Conservation (phyloP, 768 basidiomycete species). For the Steccherinum ochraceum region DNA sequence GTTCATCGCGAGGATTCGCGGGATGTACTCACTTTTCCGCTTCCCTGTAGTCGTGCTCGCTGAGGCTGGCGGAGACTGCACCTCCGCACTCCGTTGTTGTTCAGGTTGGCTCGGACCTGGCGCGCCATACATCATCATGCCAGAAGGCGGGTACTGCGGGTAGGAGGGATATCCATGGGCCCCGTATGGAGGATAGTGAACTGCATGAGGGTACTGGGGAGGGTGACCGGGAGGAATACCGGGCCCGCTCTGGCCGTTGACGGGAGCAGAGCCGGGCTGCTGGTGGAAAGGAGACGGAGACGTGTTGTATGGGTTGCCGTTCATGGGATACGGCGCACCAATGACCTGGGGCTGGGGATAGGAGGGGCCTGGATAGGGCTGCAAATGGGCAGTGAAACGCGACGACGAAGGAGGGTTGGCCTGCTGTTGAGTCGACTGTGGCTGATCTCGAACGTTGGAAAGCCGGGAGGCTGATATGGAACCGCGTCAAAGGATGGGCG, state of each 20-base stretch:
- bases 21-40: constrained; percentile 54
- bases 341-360: constrained; percentile 29
- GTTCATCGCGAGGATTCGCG: background rate
- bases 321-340: constrained; percentile 59
- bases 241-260: constrained; percentile 35
- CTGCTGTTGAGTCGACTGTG: constrained; percentile 14
- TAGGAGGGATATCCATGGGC: constrained; percentile 48
- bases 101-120: constrained; percentile 33
- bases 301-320: constrained; percentile 45
- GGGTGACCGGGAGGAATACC: constrained; percentile 32
- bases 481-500: constrained; percentile 3
- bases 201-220: constrained; percentile 47
- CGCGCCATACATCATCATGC: constrained; percentile 64
- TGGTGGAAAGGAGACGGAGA: constrained; percentile 28
- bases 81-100: constrained; percentile 24
- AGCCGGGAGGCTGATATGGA: constrained; percentile 22
- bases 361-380: constrained; percentile 45
- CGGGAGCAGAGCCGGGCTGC: constrained; percentile 28
- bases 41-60: constrained; percentile 32
- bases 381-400: constrained; percentile 32
- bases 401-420: constrained; percentile 25
- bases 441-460: constrained; percentile 27
- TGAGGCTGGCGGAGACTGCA: constrained; percentile 27
- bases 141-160: constrained; percentile 39
- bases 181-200: constrained; percentile 49